These are phyloP conservation scores for Fusarium albosuccineum DNA, from an alignment of 2,329 filamentous ascomycete genomes.

Conservation along the genomic window DNA sequence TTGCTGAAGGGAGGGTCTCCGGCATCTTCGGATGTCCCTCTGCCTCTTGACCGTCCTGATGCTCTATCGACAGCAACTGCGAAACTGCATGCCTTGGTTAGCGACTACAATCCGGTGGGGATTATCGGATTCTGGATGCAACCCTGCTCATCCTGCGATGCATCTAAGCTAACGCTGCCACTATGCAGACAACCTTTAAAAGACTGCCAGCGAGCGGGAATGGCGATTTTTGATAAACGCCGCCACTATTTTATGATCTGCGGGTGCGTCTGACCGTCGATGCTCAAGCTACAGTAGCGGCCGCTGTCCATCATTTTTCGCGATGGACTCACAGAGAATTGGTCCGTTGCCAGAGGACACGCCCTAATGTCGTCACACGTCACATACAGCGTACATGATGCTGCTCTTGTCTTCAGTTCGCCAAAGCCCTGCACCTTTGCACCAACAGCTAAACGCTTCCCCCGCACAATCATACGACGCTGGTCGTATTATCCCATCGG, in stretches of 20 bases:
- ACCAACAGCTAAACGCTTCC: not conserved
- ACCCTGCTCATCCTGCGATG: not conserved
- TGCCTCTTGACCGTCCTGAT: not conserved
- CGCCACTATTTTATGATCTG: not conserved
- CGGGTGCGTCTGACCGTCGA: not conserved
- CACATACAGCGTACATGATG: conserved; percentile 5
- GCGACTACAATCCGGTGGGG: not conserved
- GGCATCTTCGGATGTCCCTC: conserved; percentile 25
- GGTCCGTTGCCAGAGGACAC: not conserved
- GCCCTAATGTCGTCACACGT: conserved; percentile 12
- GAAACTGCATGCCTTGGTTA: conserved; percentile 7
- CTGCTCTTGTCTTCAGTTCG: not conserved
- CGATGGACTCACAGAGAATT: conserved; percentile 2
- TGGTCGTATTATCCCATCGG: not conserved
- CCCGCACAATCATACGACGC: not conserved
- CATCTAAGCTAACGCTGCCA: conserved; percentile 4
- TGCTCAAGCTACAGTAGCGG: not conserved
- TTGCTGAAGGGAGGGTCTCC: conserved; percentile 5
- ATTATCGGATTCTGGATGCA: not conserved
- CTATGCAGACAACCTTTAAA: not conserved
- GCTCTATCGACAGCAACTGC: not conserved
- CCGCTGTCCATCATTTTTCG: not conserved
- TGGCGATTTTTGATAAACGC: conserved; percentile 4
- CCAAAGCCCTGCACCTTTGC: not conserved
- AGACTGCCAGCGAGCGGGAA: not conserved